Evolutionary conservation across 257 asterid species (phyloP).

Genomic region (Solanum pinnatisectum): DNA sequence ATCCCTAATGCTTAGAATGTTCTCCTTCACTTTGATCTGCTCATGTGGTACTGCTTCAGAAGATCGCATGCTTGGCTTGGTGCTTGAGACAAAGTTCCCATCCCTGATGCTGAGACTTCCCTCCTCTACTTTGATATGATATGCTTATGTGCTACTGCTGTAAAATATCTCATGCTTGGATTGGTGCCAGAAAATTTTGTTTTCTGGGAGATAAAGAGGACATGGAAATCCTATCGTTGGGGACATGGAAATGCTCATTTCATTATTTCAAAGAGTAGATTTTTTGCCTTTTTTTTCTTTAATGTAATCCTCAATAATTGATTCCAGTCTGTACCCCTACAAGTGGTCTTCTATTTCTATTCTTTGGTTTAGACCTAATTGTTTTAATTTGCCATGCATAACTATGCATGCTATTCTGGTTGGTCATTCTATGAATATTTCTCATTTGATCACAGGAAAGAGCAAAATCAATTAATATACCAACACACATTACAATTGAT

Average conservation of each 20-base stretch:
- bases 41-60: background rate
- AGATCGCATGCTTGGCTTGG: background rate
- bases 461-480: slow-evolving; percentile 69
- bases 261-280: background rate
- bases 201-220: background rate
- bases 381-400: background rate
- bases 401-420: background rate
- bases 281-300: background rate
- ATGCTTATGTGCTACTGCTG: background rate
- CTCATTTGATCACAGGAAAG: slow-evolving; percentile 41
- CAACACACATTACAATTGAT: slow-evolving; percentile 78
- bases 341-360: background rate
- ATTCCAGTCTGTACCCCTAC: background rate
- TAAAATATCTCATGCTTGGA: background rate
- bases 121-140: background rate
- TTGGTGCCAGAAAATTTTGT: background rate
- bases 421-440: background rate
- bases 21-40: background rate
- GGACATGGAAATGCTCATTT: background rate
- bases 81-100: background rate
- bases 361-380: background rate
- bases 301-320: background rate
- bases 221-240: background rate
- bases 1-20: background rate
- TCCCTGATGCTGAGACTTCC: background rate